Evolutionary conservation across 2,329 filamentous ascomycete genomes (phyloP).

Genomic region (Drechslerella stenobrocha): DNA sequence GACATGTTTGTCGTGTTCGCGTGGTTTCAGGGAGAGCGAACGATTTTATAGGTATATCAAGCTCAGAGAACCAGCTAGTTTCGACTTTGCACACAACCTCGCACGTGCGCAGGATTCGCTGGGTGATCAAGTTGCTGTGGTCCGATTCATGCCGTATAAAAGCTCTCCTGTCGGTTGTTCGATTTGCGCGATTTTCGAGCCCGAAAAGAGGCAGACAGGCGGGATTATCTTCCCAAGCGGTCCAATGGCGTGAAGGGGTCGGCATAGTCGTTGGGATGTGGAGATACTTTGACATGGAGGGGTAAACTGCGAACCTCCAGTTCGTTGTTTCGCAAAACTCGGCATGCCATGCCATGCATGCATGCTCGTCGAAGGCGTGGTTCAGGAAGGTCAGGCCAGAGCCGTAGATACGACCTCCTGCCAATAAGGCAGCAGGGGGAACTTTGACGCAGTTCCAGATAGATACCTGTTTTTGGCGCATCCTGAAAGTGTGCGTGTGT

Average conservation of each 20-base stretch:
- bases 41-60: too few relatives aligned
- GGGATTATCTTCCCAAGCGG: constrained; percentile 48
- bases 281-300: constrained; percentile 47
- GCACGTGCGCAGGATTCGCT: background rate
- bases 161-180: constrained; percentile 30
- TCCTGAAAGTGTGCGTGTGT: constrained; percentile 35
- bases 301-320: constrained; percentile 42
- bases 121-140: too few relatives aligned
- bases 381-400: constrained; percentile 33
- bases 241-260: constrained; percentile 44
- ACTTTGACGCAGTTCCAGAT: background rate
- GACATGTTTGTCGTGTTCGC: background rate
- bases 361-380: constrained; percentile 7
- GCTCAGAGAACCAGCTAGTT: too few relatives aligned
- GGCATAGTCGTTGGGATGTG: constrained; percentile 34
- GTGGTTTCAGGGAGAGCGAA: too few relatives aligned
- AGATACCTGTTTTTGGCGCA: constrained; percentile 8
- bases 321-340: constrained; percentile 37
- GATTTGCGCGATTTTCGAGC: constrained; percentile 48
- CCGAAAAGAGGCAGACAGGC: constrained; percentile 40
- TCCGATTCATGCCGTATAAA: too few relatives aligned
- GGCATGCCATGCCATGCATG: constrained; percentile 26
- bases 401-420: constrained; percentile 6
- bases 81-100: too few relatives aligned
- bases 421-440: background rate